A percentile compares a stretch with the other conserved stretches of the same genome.
These are phyloP conservation scores for Neoboletus brunneissimus DNA, from an alignment of 768 basidiomycete species.

Conservation along the genomic window DNA sequence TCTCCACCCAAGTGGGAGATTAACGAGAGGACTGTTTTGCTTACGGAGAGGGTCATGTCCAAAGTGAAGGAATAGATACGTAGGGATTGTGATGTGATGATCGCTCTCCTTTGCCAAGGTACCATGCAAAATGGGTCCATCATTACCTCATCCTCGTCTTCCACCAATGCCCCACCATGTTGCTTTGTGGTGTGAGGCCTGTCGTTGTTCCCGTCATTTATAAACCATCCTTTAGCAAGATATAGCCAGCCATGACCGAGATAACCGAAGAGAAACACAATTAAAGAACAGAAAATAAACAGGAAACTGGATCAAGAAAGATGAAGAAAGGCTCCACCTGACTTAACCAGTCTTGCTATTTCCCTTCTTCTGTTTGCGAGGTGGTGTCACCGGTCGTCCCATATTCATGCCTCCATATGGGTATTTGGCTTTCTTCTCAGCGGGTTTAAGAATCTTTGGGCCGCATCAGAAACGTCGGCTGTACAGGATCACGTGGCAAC, in stretches of 20 bases:
- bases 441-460: conserved; percentile 91
- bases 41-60: conserved; percentile 23
- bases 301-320: conserved; percentile 27
- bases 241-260: conserved; percentile 23
- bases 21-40: conserved; percentile 18
- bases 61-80: conserved; percentile 34
- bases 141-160: conserved; percentile 13
- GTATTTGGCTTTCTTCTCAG: conserved; percentile 97
- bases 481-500: conserved; percentile 21
- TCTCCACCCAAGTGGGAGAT: conserved; percentile 11
- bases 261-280: conserved; percentile 25
- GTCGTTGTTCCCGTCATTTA: conserved; percentile 19
- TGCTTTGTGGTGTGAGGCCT: conserved; percentile 12
- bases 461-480: neutral
- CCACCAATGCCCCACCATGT: conserved; percentile 14
- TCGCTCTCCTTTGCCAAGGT: conserved; percentile 23
- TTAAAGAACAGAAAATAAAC: conserved; percentile 33
- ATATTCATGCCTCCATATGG: conserved; percentile 85
- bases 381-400: conserved; percentile 89
- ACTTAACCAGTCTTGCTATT: conserved; percentile 63
- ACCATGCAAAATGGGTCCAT: conserved; percentile 25
- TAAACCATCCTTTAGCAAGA: conserved; percentile 28
- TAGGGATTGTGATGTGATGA: conserved; percentile 24
- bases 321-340: conserved; percentile 25
- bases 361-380: conserved; percentile 98